phyloP scores from a whole-genome alignment of 768 basidiomycete species.

The Lentinula sp. region DNA sequence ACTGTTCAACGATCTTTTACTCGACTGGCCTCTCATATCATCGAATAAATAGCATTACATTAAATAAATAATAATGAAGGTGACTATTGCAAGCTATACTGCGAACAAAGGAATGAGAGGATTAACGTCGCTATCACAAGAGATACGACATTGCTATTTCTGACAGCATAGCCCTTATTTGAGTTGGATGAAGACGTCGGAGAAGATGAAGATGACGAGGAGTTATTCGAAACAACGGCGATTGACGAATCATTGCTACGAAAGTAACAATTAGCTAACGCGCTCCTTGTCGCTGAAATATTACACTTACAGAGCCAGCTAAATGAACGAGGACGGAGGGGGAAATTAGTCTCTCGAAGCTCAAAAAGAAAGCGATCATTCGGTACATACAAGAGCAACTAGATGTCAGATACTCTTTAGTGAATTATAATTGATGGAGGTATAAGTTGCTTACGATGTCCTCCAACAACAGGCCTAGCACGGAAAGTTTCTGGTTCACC shows the following conservation, averaged over 20 bases:
- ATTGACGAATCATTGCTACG: background rate
- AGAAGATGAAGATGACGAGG: background rate
- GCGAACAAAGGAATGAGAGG: background rate
- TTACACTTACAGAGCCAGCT: background rate
- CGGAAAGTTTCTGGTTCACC: slow-evolving; percentile 28
- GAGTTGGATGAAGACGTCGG: background rate
- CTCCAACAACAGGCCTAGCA: slow-evolving; percentile 35
- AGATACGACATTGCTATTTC: background rate
- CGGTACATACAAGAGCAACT: background rate
- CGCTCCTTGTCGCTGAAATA: background rate
- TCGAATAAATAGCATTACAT: background rate
- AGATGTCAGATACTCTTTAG: background rate
- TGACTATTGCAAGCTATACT: background rate
- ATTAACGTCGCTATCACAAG: background rate
- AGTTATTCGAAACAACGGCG: background rate
- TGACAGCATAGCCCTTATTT: background rate
- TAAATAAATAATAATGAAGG: background rate
- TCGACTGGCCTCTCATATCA: background rate
- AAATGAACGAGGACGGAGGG: background rate
- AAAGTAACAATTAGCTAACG: background rate
- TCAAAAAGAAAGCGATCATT: background rate
- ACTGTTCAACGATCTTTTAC: background rate
- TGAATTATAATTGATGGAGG: background rate
- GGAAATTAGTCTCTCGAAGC: background rate
- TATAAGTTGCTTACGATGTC: slow-evolving; percentile 15